These are phyloP conservation scores for Pisolithus microcarpus DNA, from an alignment of 768 basidiomycete genomes.

Conservation along the genomic window DNA sequence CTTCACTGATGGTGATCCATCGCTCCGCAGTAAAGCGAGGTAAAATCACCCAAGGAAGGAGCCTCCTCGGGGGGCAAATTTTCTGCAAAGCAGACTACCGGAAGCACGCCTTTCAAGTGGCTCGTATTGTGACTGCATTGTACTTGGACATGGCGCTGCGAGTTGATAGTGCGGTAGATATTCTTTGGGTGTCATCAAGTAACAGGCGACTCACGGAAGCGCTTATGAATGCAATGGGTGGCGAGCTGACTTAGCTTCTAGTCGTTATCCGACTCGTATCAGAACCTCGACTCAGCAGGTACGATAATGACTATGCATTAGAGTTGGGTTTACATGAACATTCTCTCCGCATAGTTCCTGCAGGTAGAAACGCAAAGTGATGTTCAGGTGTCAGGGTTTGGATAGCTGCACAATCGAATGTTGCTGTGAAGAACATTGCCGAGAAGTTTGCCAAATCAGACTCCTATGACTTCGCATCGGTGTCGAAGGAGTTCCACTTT, in stretches of 20 bases:
- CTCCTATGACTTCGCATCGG: conserved; percentile 32
- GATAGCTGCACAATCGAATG: conserved; percentile 13
- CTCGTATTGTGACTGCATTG: conserved; percentile 35
- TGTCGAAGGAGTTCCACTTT: conserved; percentile 39
- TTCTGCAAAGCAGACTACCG: conserved; percentile 20
- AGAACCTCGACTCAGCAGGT: conserved; percentile 34
- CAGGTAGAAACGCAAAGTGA: conserved; percentile 7
- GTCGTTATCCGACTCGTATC: conserved; percentile 41
- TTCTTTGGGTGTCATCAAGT: conserved; percentile 36
- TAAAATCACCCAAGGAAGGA: conserved; percentile 6
- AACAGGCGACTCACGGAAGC: conserved; percentile 29
- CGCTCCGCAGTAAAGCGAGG: background rate
- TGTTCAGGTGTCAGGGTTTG: conserved; percentile 6
- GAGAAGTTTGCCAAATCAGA: conserved; percentile 32
- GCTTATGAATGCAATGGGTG: conserved; percentile 33
- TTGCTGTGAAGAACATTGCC: conserved; percentile 48
- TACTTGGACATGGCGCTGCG: conserved; percentile 32
- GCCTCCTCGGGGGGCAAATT: conserved; percentile 26
- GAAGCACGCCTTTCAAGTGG: conserved; percentile 42
- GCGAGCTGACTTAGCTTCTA: conserved; percentile 27
- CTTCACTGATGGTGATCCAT: conserved; percentile 6
- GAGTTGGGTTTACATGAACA: too few species aligned
- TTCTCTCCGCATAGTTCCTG: conserved; percentile 9
- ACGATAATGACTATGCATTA: conserved; percentile 4
- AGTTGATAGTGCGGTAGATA: conserved; percentile 33